Evolutionary conservation across 1,139 yeast species (phyloP), one percentile per base, ranked within the genome.

Genomic region (Candida glucosophila): DNA sequence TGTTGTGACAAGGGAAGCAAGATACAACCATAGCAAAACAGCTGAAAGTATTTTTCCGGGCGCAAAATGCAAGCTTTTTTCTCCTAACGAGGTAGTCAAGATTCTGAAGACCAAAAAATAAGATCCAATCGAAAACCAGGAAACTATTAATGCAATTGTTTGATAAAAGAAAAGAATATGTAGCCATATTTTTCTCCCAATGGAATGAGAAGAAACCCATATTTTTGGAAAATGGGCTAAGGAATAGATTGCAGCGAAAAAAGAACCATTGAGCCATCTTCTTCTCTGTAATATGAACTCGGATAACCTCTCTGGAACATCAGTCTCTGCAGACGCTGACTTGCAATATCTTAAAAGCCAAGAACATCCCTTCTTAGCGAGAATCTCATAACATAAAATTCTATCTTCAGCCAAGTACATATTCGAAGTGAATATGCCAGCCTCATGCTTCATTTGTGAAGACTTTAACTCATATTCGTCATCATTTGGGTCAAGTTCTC

Each of bases 1-100:
- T 11, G 95, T 85, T 2, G 95, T 80, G 10, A 85, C 80, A 10
- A 90, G 54, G n/a, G 94, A 83, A 3, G 90, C 83, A 30, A 85
- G 66, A 45, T 90, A 90, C 19, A 90, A 57, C 96, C 97, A 90
- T 11, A 88, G 55, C 46, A 90, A 80, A 1, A 88, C 67, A 6
- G 82, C 90, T 3, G 93, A 77, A 17, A 90, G 60, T 5, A 80
- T 64, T 30, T 74, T 75, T 17, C 96, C 93, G 1, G 86, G 90
- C 1, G 74, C 71, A 44, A 64, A 64, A 25, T 47, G 35, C 34
- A 64, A 50, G 17, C 39, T 58, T 1, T 69, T 32, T 29, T 70
- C 72, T 11, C 78, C 75, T 25, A 82, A 61, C 3, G 86, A 74
- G 18, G 77, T 65, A 1, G 90, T 78, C 47, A 82, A 66, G 32